Base-by-base conservation (phyloP, 108 stramenopile species). In the Pseudonitzschia multiseries region DNA sequence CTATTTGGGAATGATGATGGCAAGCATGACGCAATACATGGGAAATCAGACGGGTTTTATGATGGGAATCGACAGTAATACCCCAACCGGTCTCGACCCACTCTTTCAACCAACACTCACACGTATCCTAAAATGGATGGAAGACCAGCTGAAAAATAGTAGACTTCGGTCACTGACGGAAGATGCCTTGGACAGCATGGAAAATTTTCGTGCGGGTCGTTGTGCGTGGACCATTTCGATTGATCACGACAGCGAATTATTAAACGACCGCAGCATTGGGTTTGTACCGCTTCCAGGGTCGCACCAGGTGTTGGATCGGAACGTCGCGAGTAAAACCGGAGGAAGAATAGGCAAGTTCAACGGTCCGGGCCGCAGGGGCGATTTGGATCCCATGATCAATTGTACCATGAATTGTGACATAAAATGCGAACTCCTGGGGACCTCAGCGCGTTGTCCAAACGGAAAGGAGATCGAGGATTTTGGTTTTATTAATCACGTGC, bases 21-120 rank as follows among this genome's bases (percentile, higher is more conserved):
- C 84, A 0, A 46, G 70, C 18, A 78, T 81, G 62, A 83, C 82
- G 13, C 84, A 86, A 46, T 41, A 29, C 9, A 22, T n/a, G n/a
- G 84, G 84, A 0, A 72, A 81, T 5, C 29, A 41, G 6, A 72
- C 75, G 43, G 84, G 84, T 6, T 80, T 70, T 36, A 46, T 86
- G 70, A 73, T 86, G 33, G 84, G 79, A 52, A 41, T 54, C 14
- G 53, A 76, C 26, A 36, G 61, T n/a, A 50, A 18, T n/a, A 56
- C 24, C 14, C 24, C 12, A 6, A 43, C 9, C 22, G 59, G 50
- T 9, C 31, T 78, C 54, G 44, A 41, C 20, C 67, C 77, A 20
- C 67, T 78, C 20, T 67, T 79, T 43, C 40, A 80, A 72, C 69
- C 62, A 24, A 70, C 68, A 26, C 52, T 79, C 24, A 62, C 69